These are phyloP conservation scores for Medicago lupulina DNA, from an alignment of 306 rosid species.

Conservation along the genomic window DNA sequence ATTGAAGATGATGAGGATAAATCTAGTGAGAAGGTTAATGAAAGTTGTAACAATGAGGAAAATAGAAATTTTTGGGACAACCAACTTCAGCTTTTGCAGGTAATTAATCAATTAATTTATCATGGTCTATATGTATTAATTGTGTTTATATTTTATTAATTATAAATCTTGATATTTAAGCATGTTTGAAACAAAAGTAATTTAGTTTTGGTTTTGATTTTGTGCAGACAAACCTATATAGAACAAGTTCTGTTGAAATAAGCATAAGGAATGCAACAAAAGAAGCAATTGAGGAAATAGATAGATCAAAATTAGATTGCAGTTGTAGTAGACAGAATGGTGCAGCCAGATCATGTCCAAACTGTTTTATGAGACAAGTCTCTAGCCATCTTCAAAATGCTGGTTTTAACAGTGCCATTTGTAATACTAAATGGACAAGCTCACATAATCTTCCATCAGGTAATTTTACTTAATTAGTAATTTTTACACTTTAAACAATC, in stretches of 20 bases:
- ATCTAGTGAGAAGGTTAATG: constrained; percentile 2
- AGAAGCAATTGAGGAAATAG: constrained; percentile 56
- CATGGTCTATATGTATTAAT: not conserved
- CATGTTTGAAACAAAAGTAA: no score
- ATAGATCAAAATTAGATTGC: constrained; percentile 48
- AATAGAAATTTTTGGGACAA: constrained; percentile 67
- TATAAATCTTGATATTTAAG: no score
- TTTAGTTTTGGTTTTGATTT: not conserved
- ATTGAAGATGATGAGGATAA: constrained; percentile 42
- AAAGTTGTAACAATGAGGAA: constrained; percentile 32
- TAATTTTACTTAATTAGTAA: not conserved
- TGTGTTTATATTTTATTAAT: not conserved
- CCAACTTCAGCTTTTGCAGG: constrained; percentile 74
- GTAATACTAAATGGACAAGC: constrained; percentile 80
- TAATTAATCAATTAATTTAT: not conserved
- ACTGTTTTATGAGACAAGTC: constrained; percentile 67
- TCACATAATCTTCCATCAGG: constrained; percentile 73
- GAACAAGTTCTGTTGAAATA: constrained; percentile 60
- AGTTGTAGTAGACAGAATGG: constrained; percentile 54
- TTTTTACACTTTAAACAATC: not conserved
- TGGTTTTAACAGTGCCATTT: constrained; percentile 67
- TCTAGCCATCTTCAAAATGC: constrained; percentile 56
- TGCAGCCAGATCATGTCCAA: constrained; percentile 51
- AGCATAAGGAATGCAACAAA: constrained; percentile 63
- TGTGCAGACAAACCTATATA: constrained; percentile 56